Conservation (phyloP, 805 yeast genomes). For the Saccharomycopsis babjevae region DNA sequence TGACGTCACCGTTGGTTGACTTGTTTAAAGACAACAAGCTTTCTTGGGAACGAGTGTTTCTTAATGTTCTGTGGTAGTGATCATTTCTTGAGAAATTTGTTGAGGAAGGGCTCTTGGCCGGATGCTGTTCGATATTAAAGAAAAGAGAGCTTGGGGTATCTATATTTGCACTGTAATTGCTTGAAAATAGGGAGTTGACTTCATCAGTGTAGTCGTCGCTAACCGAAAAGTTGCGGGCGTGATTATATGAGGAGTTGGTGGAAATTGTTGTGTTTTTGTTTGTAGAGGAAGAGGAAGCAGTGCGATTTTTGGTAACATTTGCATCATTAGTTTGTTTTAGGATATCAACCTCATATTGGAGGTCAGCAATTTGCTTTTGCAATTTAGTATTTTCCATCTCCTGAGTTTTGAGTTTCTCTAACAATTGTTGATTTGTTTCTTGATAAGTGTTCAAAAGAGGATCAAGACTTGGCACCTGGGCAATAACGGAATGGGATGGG, state of each 20-base stretch:
- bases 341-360: not conserved
- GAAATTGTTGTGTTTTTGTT: not conserved
- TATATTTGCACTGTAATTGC: not conserved
- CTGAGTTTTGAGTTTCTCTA: slow-evolving; percentile 10
- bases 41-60: slow-evolving; percentile 6
- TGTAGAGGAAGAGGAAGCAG: not conserved
- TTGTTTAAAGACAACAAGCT: slow-evolving; percentile 13
- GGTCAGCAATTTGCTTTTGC: not conserved
- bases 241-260: not conserved
- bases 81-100: slow-evolving; percentile 1
- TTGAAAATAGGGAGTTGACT: not conserved
- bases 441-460: slow-evolving; percentile 7
- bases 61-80: slow-evolving; percentile 7
- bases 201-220: not conserved
- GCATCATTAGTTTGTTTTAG: not conserved
- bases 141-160: not conserved
- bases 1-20: not conserved
- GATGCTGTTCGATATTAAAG: not conserved
- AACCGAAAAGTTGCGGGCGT: not conserved
- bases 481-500: not conserved
- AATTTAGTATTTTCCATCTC: slow-evolving; percentile 11
- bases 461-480: not conserved
- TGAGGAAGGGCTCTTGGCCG: not conserved
- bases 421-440: slow-evolving; percentile 9
- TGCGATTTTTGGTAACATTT: not conserved